Evolutionary conservation across 2,329 filamentous ascomycete genomes (phyloP).

Genomic region (Phaeosphaeria sp.): DNA sequence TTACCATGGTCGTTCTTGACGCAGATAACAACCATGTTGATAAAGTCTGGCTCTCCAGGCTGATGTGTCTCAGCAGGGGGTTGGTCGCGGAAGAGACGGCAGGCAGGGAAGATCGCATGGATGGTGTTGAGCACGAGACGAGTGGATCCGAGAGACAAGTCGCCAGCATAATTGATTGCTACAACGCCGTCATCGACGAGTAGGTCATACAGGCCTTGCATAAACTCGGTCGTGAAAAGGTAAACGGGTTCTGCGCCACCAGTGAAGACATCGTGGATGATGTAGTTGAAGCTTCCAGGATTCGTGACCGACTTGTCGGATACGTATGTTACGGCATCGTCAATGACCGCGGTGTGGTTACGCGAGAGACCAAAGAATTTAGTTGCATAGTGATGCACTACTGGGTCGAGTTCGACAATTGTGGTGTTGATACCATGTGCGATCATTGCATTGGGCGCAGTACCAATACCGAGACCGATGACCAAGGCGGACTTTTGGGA

Average conservation of each 20-base stretch:
- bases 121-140: slow-evolving; percentile 84
- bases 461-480: slow-evolving; percentile 91
- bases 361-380: slow-evolving; percentile 81
- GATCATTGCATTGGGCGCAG: slow-evolving; percentile 84
- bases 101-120: slow-evolving; percentile 80
- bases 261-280: slow-evolving; percentile 97
- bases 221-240: slow-evolving; percentile 87
- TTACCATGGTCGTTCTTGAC: slow-evolving; percentile 62
- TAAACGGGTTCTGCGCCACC: slow-evolving; percentile 89
- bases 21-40: slow-evolving; percentile 97
- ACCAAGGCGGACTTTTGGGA: slow-evolving; percentile 79
- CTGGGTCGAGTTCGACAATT: slow-evolving; percentile 91
- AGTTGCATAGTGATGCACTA: slow-evolving; percentile 81
- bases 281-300: slow-evolving; percentile 76
- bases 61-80: slow-evolving; percentile 56
- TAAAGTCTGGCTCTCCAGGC: slow-evolving; percentile 68
- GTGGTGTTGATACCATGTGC: slow-evolving; percentile 90
- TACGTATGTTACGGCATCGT: slow-evolving; percentile 79
- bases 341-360: slow-evolving; percentile 80
- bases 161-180: slow-evolving; percentile 96
- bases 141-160: slow-evolving; percentile 78
- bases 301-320: slow-evolving; percentile 55
- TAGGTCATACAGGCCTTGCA: slow-evolving; percentile 72
- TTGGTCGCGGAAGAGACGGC: slow-evolving; percentile 87
- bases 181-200: slow-evolving; percentile 81